Evolutionary conservation across 805 yeast species (phyloP).

Genomic region (Suhomyces emberorum): DNA sequence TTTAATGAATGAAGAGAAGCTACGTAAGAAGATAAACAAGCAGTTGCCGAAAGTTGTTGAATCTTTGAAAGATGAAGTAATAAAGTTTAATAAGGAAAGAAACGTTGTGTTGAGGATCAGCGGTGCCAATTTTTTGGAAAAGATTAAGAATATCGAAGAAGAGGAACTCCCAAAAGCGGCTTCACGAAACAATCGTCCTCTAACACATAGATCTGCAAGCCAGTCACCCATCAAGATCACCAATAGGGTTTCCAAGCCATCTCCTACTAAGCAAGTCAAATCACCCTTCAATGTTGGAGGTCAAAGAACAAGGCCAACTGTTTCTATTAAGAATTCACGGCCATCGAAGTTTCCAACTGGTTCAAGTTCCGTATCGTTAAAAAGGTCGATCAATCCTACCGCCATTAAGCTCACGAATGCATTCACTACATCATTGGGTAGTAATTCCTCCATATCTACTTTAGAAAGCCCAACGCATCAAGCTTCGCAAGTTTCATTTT

Average conservation of each 20-base stretch:
- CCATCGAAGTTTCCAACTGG: not conserved
- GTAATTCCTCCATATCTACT: slow-evolving; percentile 2
- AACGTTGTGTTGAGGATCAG: slow-evolving; percentile 28
- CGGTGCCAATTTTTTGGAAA: slow-evolving; percentile 48
- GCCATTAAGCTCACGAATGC: slow-evolving; percentile 8
- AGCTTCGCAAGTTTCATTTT: not conserved
- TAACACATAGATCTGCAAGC: not conserved
- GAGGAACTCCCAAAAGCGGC: slow-evolving; percentile 4
- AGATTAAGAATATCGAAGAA: slow-evolving; percentile 30
- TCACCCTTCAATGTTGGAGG: slow-evolving; percentile 1
- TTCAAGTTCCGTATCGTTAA: not conserved
- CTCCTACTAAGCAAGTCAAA: not conserved
- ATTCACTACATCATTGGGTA: slow-evolving; percentile 2
- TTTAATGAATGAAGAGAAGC: slow-evolving; percentile 73
- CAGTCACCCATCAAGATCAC: not conserved
- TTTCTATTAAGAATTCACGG: not conserved
- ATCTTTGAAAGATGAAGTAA: slow-evolving; percentile 46
- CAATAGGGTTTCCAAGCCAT: not conserved
- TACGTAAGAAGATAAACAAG: slow-evolving; percentile 63
- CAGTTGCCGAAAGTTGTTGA: slow-evolving; percentile 62
- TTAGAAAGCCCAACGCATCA: slow-evolving; percentile 4
- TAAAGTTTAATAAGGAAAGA: slow-evolving; percentile 43
- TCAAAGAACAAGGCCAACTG: not conserved
- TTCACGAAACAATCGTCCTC: not conserved
- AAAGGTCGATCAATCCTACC: slow-evolving; percentile 6